Conservation (phyloP, 352 stramenopile genomes). For the Globisporangium irregulare region DNA sequence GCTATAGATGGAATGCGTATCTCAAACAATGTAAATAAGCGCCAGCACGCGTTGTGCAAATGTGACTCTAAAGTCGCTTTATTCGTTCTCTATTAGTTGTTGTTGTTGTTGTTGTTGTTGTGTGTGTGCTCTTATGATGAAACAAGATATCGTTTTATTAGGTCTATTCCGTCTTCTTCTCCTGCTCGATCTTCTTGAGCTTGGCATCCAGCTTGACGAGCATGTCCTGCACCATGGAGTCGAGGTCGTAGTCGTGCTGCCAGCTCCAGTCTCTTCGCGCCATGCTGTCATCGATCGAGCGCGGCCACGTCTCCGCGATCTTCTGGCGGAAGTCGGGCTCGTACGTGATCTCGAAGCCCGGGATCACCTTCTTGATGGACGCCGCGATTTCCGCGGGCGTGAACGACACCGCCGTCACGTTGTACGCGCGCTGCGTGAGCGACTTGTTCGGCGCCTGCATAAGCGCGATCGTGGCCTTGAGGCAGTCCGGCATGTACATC, state of each 20-base stretch:
- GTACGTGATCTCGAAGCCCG: conserved; percentile 86
- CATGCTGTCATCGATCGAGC: conserved; percentile 79
- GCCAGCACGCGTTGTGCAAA: not conserved
- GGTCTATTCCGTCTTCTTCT: conserved; percentile 11
- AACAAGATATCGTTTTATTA: conserved; percentile 1
- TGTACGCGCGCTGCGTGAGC: conserved; percentile 89
- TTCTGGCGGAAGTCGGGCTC: conserved; percentile 88
- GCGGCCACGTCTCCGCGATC: conserved; percentile 90
- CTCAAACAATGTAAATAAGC: not conserved
- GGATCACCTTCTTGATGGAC: conserved; percentile 87
- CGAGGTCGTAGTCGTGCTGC: conserved; percentile 88
- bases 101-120: too few relatives aligned
- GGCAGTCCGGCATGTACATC: conserved; percentile 95
- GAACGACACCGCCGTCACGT: conserved; percentile 90
- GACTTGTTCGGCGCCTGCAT: conserved; percentile 63
- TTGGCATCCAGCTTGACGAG: conserved; percentile 81
- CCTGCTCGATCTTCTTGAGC: conserved; percentile 39
- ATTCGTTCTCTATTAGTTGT: not conserved
- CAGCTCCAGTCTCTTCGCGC: conserved; percentile 87
- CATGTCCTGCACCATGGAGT: conserved; percentile 90
- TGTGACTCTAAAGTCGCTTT: not conserved
- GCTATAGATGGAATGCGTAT: not conserved
- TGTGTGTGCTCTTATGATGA: not conserved
- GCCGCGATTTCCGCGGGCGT: conserved; percentile 79
- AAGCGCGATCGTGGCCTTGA: conserved; percentile 84